Conservation (phyloP, 805 yeast species). For the Metschnikowia shivogae region DNA sequence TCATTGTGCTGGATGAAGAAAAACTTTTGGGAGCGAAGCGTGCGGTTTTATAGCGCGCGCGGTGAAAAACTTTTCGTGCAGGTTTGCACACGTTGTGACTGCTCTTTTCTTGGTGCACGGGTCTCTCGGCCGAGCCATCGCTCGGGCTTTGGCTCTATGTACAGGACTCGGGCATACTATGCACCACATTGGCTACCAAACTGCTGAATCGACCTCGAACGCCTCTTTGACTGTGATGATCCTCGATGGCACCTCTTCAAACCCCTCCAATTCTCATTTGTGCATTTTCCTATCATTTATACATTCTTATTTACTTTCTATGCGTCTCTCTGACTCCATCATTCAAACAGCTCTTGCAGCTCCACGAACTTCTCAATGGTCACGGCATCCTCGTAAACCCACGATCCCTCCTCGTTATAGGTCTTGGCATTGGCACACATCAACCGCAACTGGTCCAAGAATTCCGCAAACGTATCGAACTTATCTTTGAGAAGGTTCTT, state of each 20-base stretch:
- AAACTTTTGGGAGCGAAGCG: slow-evolving; percentile 54
- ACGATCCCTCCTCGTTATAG: slow-evolving; percentile 28
- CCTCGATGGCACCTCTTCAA: too few species aligned
- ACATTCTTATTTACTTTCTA: too few species aligned
- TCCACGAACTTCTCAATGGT: slow-evolving; percentile 32
- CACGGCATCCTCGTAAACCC: slow-evolving; percentile 35
- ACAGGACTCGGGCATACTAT: too few species aligned
- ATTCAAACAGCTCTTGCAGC: neutral
- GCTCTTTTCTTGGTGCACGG: slow-evolving; percentile 6
- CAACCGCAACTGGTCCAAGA: slow-evolving; percentile 58
- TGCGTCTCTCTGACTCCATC: neutral
- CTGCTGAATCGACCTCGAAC: too few species aligned
- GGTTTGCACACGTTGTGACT: slow-evolving; percentile 6
- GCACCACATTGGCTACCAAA: too few species aligned
- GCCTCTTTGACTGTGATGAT: too few species aligned
- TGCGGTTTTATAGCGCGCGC: slow-evolving; percentile 2
- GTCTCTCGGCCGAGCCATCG: too few species aligned
- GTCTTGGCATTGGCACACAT: slow-evolving; percentile 68
- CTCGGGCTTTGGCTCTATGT: too few species aligned
- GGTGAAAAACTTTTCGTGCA: slow-evolving; percentile 7
- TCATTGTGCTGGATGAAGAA: slow-evolving; percentile 40
- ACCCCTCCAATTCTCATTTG: neutral
- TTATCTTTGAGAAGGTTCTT: slow-evolving; percentile 43
- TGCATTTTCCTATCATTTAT: neutral
- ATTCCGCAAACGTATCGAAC: slow-evolving; percentile 39